phyloP scores from a whole-genome alignment of 352 stramenopile species.

The Globisporangium megalacanthum region DNA sequence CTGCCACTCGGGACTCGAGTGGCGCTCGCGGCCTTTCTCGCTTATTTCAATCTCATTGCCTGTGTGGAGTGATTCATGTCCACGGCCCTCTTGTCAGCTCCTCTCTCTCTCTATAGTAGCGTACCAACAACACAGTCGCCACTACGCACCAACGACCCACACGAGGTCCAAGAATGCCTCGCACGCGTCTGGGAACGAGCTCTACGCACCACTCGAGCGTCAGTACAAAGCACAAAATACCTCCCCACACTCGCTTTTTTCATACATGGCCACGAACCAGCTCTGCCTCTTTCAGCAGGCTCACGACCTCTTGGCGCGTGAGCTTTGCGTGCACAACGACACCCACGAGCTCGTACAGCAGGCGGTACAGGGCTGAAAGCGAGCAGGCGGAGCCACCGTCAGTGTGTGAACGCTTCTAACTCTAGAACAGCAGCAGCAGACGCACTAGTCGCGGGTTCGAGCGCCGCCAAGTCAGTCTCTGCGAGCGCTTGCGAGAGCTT shows the following conservation, averaged over 20 bases:
- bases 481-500: constrained; percentile 34
- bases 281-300: constrained; percentile 59
- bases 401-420: background rate
- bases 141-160: constrained; percentile 48
- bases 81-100: background rate
- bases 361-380: constrained; percentile 39
- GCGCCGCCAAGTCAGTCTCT: constrained; percentile 4
- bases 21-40: constrained; percentile 59
- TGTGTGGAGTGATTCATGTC: background rate
- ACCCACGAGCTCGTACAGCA: constrained; percentile 80
- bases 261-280: constrained; percentile 24
- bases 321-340: constrained; percentile 66
- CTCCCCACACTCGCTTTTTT: background rate
- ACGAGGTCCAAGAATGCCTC: constrained; percentile 66
- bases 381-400: background rate
- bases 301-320: constrained; percentile 62
- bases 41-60: constrained; percentile 71
- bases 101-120: background rate
- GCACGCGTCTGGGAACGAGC: constrained; percentile 23
- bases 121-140: background rate
- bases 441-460: constrained; percentile 22
- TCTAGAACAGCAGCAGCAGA: constrained; percentile 1
- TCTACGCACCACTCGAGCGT: constrained; percentile 13
- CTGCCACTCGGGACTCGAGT: constrained; percentile 68
- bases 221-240: background rate